Base-by-base conservation (phyloP, 208 protist species). In the Trypanosoma cruzi region DNA sequence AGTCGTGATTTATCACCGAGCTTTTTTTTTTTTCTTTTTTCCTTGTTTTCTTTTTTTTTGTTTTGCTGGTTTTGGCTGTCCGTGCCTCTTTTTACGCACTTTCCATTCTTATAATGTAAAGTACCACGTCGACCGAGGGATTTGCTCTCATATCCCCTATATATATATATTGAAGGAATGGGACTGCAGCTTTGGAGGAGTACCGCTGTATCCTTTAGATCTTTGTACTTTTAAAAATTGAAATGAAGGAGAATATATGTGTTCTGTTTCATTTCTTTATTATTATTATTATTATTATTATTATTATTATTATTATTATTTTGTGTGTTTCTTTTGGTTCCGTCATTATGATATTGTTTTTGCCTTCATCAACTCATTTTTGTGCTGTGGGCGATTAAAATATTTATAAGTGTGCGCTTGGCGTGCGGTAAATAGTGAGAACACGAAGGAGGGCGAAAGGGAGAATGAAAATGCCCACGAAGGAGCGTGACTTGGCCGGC, bases 401-500 rank as follows among this genome's bases (percentile, higher is more conserved):
- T 22, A 13, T 44, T 28, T 10, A n/a, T 29, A 13, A 34, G 22
- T 26, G 48, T 11, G 22, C 1, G 11, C n/a, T 24, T 52, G 48
- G 22, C 7, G 3, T 11, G 20, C 4, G 48, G 4, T 52, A 26
- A 52, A 4, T 28, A 24, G 20, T 52, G 18, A n/a, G 7, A 52
- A 52, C n/a, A 52, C 40, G 40, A 54, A 11, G 49, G 13, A 54
- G 20, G 20, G 2, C 49, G 5, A 29, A 54, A 26, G 0, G 24
- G 24, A 57, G 8, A 34, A n/a, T 69, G 61, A 40, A 60, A 13
- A 58, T 26, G n/a, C 57, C 24, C 11, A 79, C 34, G 10, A 94
- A 94, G 72, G 88, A 91, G 64, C 84, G 90, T 55, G 87, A 95
- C 60, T 58, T 83, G 22, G 87, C 90, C 1, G 90, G 87, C 16